phyloP scores from a whole-genome alignment of 176 grass and related monocot species.

The Oryza rufipogon region DNA sequence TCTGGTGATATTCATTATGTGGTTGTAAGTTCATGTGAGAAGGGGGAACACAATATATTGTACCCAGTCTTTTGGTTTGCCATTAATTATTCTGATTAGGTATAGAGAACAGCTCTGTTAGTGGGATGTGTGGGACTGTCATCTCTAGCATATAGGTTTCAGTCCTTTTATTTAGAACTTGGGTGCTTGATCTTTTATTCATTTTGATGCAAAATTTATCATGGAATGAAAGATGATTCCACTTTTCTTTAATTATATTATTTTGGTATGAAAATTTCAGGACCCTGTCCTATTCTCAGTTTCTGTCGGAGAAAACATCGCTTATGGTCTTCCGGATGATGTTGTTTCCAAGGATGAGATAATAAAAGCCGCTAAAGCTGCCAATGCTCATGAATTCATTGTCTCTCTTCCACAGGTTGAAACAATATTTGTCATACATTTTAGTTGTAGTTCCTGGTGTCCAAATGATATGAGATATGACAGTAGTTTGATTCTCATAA shows the following conservation, averaged over 20 bases:
- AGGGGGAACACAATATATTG: background rate
- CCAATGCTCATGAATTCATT: conserved; percentile 99
- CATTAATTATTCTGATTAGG: background rate
- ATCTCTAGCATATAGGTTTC: background rate
- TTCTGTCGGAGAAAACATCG: conserved; percentile 94
- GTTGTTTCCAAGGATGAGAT: conserved; percentile 93
- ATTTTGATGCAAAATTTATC: background rate
- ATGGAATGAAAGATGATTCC: background rate
- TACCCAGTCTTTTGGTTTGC: background rate
- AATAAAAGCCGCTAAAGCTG: conserved; percentile 96
- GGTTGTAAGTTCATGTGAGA: conserved; percentile 4
- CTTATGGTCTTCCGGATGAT: conserved; percentile 92
- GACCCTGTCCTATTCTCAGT: conserved; percentile 91
- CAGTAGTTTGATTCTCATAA: conserved; percentile 17
- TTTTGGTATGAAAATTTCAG: conserved; percentile 45
- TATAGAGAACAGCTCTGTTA: background rate
- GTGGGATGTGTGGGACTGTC: background rate
- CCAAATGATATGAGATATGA: background rate
- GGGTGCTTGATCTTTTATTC: background rate
- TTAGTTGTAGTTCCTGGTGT: conserved; percentile 5
- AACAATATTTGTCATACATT: background rate
- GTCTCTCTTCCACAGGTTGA: conserved; percentile 90
- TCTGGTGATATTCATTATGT: background rate
- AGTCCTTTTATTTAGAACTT: background rate
- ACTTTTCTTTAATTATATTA: background rate